Evolutionary conservation across 2,329 filamentous ascomycete species (phyloP), one percentile per base, ranked within the genome.

Genomic region (Pseudogymnoascus destructans): DNA sequence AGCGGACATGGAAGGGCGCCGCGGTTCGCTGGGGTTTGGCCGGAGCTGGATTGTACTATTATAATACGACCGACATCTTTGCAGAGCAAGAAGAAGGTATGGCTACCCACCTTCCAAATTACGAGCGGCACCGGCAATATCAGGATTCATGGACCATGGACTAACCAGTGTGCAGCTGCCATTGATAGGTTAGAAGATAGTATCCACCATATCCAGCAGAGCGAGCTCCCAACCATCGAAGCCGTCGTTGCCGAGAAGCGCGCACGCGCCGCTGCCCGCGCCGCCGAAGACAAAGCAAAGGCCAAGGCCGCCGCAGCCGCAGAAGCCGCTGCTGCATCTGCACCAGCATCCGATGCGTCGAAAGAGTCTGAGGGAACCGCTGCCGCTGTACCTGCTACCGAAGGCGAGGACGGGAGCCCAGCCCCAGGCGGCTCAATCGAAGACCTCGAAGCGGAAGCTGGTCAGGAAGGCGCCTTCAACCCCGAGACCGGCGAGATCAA

Each of bases 401-500:
- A 63, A 58, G 60, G 55, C 30, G 61, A 55, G 11, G 59, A 57
- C n/a, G 67, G 56, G 6, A 71, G 68, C 36, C 61, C 62, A 19
- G 60, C 52, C 32, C 67, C 60, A 10, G 71, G 67, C 59, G 70
- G 69, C 55, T 69, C 73, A 5, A 73, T 80, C 32, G 75, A 77
- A 64, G 79, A 75, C 15, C 74, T 93, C 11, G 86, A 95, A 71
- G 82, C 89, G 61, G 90, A 96, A 72, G 90, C 89, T 5, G 80
- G 76, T 61, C 84, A 92, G 70, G 84, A 97, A 73, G 93, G 89
- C 59, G 93, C 93, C 0, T 98, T 97, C 76, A 95, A 98, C 73
- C 90, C 91, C 2, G 93, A 97, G 76, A 98, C 93, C 8, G 93
- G 93, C 65, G 93, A 98, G 79, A 98, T 98, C 74, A 98, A 98